Conservation (phyloP, 1,284 basidiomycete genomes). For the Polyporus tsugae region DNA sequence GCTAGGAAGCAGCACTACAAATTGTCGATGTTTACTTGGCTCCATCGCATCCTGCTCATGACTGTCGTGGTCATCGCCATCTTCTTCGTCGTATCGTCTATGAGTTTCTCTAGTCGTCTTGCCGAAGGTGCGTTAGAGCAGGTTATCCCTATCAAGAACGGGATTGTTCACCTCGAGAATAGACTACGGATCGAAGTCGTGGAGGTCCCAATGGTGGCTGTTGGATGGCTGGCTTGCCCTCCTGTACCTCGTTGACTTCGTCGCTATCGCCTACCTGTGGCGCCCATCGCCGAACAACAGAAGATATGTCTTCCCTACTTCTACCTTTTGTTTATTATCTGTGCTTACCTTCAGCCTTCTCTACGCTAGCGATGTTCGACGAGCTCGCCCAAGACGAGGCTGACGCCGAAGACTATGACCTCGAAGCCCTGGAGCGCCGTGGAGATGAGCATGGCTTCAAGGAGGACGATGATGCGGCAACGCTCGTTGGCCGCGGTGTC, state of each 20-base stretch:
- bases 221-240: constrained; percentile 95
- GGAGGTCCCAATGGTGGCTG: constrained; percentile 95
- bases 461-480: constrained; percentile 72
- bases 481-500: constrained; percentile 67
- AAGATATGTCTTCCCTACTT: constrained; percentile 63
- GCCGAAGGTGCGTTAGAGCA: constrained; percentile 74
- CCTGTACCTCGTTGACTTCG: constrained; percentile 86
- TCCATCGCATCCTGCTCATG: constrained; percentile 89
- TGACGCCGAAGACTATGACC: constrained; percentile 93
- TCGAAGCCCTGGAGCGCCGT: constrained; percentile 74
- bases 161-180: constrained; percentile 4
- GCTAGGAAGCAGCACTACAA: constrained; percentile 90
- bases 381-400: constrained; percentile 90
- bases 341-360: constrained; percentile 45
- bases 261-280: constrained; percentile 91
- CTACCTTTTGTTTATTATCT: constrained; percentile 28
- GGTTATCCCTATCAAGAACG: not conserved
- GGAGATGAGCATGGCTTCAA: constrained; percentile 53
- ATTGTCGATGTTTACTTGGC: constrained; percentile 83
- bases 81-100: constrained; percentile 93
- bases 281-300: constrained; percentile 92
- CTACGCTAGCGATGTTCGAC: constrained; percentile 83
- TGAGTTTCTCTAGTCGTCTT: constrained; percentile 90
- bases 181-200: constrained; percentile 96
- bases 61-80: constrained; percentile 85